phyloP scores from a whole-genome alignment of 129 eudicot genomes.

The Heracleum sosnowskyi region DNA sequence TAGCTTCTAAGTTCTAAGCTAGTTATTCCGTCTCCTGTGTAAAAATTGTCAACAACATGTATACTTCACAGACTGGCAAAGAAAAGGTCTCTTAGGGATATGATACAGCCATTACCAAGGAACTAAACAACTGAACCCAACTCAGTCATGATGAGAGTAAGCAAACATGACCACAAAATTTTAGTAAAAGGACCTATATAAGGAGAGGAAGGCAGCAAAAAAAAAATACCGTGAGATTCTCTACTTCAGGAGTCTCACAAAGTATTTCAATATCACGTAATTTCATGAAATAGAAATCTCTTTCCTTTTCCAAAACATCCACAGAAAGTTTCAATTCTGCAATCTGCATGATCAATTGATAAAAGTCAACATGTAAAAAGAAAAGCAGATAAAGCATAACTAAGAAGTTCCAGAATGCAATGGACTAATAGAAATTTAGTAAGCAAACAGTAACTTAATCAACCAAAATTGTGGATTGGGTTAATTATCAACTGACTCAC shows the following conservation, averaged over 20 bases:
- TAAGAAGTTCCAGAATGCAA: not conserved
- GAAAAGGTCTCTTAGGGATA: not conserved
- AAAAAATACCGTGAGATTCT: conserved; percentile 51
- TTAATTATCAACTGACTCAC: too few species aligned
- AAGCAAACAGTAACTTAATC: not conserved
- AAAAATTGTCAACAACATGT: not conserved
- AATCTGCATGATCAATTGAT: conserved; percentile 34
- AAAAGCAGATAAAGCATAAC: not conserved
- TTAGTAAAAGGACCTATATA: not conserved
- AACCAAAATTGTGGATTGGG: too few species aligned
- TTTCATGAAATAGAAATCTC: conserved; percentile 84
- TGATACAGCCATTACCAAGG: not conserved
- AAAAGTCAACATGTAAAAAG: not conserved
- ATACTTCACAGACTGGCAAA: not conserved
- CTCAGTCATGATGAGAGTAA: not conserved
- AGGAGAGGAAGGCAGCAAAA: not conserved
- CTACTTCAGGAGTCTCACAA: conserved; percentile 74
- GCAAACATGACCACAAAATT: not conserved
- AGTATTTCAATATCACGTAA: conserved; percentile 78
- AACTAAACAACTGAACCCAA: not conserved
- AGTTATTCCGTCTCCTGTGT: not conserved
- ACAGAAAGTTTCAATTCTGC: conserved; percentile 78
- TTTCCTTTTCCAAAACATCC: conserved; percentile 77
- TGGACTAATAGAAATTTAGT: not conserved
- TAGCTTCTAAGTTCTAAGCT: not conserved